Evolutionary conservation across 2,329 filamentous ascomycete species (phyloP).

Genomic region (Microdochium nivale): DNA sequence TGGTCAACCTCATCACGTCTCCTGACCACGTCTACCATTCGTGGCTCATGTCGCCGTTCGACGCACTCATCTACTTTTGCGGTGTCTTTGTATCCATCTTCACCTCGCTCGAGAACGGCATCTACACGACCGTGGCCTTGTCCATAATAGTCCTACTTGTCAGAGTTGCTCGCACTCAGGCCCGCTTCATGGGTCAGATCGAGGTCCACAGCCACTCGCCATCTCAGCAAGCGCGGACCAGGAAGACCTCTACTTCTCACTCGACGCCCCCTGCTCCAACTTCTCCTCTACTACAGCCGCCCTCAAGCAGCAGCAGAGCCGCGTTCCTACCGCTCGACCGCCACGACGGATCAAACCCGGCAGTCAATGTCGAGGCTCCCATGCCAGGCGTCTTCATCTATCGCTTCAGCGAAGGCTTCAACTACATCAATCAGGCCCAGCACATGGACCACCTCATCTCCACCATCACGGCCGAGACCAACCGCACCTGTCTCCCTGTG

Average conservation of each 20-base stretch:
- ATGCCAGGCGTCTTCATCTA: constrained; percentile 44
- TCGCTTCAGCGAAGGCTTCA: constrained; percentile 41
- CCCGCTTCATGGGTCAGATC: constrained; percentile 35
- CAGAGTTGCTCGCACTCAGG: constrained; percentile 35
- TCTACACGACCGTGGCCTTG: constrained; percentile 37
- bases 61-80: constrained; percentile 66
- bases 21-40: constrained; percentile 69
- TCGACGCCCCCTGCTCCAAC: neutral
- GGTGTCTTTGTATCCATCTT: constrained; percentile 55
- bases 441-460: constrained; percentile 33
- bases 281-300: neutral
- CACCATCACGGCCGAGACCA: constrained; percentile 30
- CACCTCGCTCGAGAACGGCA: constrained; percentile 38
- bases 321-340: constrained; percentile 32
- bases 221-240: constrained; percentile 1
- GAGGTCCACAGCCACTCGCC: constrained; percentile 10
- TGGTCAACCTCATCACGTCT: constrained; percentile 66
- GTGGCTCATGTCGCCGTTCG: constrained; percentile 67
- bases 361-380: constrained; percentile 29
- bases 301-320: neutral
- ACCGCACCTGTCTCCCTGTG: constrained; percentile 27
- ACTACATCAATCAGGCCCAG: constrained; percentile 41
- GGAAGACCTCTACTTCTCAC: constrained; percentile 6
- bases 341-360: constrained; percentile 34
- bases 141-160: constrained; percentile 34